These are phyloP conservation scores for Thalassiosira livingstoniorum DNA, from an alignment of 352 stramenopile genomes.

Conservation along the genomic window DNA sequence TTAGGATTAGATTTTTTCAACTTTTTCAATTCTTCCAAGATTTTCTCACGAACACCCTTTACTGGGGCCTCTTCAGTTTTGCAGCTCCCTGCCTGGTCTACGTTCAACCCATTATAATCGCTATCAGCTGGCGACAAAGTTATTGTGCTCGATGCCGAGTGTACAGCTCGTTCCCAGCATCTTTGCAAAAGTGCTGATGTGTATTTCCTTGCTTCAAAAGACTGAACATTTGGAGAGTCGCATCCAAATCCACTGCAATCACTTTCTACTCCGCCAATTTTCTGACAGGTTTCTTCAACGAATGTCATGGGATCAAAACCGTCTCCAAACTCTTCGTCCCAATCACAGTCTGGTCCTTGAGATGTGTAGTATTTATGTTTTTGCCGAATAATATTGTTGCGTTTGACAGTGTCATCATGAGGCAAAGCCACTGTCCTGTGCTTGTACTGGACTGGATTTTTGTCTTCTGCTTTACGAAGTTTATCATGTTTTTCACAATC, in stretches of 20 bases:
- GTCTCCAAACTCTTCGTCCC: slow-evolving; percentile 45
- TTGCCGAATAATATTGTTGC: slow-evolving; percentile 31
- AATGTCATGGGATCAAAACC: slow-evolving; percentile 38
- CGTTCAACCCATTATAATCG: not conserved
- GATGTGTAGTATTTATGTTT: slow-evolving; percentile 13
- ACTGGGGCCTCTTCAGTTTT: too few relatives aligned
- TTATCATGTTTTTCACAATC: not conserved
- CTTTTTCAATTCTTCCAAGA: not conserved
- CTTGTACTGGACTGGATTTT: not conserved
- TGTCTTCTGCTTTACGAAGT: not conserved
- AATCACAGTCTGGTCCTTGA: slow-evolving; percentile 29
- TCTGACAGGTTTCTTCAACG: slow-evolving; percentile 21
- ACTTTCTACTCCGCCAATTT: not conserved
- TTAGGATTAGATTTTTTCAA: not conserved
- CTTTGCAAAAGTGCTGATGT: slow-evolving; percentile 36
- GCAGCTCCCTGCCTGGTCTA: too few relatives aligned
- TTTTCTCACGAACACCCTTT: not conserved
- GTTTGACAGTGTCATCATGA: slow-evolving; percentile 23
- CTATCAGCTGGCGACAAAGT: not conserved
- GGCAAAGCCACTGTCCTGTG: slow-evolving; percentile 2
- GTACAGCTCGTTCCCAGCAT: slow-evolving; percentile 50
- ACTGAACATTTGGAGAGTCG: not conserved
- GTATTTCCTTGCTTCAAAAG: slow-evolving; percentile 12
- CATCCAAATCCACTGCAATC: slow-evolving; percentile 1
- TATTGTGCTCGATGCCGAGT: slow-evolving; percentile 38